Evolutionary conservation across 208 protist genomes (phyloP), one percentile per base, ranked within the genome.

Genomic region (Crithidia thermophila): DNA sequence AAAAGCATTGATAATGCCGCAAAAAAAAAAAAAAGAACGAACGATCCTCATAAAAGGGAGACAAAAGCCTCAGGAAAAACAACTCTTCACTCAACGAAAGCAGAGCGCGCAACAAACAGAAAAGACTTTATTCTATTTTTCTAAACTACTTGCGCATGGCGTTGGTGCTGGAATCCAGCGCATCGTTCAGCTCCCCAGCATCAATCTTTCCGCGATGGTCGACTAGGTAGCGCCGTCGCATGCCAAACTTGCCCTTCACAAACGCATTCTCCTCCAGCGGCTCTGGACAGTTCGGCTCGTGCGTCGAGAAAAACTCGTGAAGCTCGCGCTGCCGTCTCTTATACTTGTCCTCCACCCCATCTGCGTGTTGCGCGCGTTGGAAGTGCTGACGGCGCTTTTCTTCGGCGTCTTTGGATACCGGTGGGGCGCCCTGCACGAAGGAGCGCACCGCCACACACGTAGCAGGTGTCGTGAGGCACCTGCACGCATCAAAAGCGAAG

Each of bases 201-300:
- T 83, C 65, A 10, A 87, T 71, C 23, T 77, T 74, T 10, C 45
- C 49, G 30, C 74, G 57, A 47, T 64, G 60, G 20, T 67, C 70
- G 1, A 87, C 36, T 28, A 82, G 79, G 20, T 87, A 66, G 2
- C 90, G 87, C 6, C 90, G 75, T 8, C 90, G 87, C 87, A 95
- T 95, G 9, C 90, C 90, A 66, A 90, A 95, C 60, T 91, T 53
- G 0, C 85, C 87, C 61, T 79, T 81, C 25, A 71, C 51, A 56
- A 87, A 83, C 16, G 72, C 72, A 64, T 95, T 95, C 61, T 95
- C 80, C 5, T 80, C 77, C 25, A 95, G 63, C 46, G 90, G 90
- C 14, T 77, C 58, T 16, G 90, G 90, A 39, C 83, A 85, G 58
- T 83, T 67, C 3, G 85, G 83, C 28, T 85, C 59, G 58, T 82